These are phyloP conservation scores for Talaromyces wortmannii DNA, from an alignment of 495 filamentous ascomycete genomes.

Conservation along the genomic window DNA sequence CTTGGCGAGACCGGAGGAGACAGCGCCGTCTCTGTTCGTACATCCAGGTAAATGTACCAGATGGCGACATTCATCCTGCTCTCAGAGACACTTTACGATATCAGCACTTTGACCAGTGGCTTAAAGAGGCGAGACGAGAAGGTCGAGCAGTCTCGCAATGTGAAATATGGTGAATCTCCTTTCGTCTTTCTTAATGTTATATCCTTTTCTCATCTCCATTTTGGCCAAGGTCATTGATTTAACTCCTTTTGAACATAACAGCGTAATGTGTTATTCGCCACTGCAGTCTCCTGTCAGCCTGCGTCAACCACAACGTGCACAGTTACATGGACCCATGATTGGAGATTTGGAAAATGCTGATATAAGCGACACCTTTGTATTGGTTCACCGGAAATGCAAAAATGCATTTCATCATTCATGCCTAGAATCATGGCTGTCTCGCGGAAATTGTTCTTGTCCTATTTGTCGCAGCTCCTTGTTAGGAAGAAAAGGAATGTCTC, in stretches of 20 bases:
- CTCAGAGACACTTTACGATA: background rate
- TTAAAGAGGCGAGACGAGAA: slow-evolving; percentile 1
- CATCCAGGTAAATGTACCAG: background rate
- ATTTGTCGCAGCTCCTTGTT: slow-evolving; percentile 3
- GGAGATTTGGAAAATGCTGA: slow-evolving; percentile 1
- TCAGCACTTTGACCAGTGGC: background rate
- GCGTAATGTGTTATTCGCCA: background rate
- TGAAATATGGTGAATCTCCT: slow-evolving; percentile 2
- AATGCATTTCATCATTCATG: slow-evolving; percentile 2
- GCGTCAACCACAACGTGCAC: slow-evolving; percentile 1
- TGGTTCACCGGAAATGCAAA: slow-evolving; percentile 1
- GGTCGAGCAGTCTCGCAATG: background rate
- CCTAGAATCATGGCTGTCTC: slow-evolving; percentile 1
- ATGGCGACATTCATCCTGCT: background rate
- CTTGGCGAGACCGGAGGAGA: background rate
- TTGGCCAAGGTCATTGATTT: background rate
- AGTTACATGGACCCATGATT: background rate
- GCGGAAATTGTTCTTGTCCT: background rate
- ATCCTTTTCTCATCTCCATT: background rate
- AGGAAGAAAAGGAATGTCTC: slow-evolving; percentile 1
- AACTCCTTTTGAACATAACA: background rate
- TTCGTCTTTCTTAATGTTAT: no score
- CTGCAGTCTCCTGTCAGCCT: slow-evolving; percentile 1
- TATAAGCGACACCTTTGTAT: background rate
- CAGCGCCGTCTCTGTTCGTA: background rate